Evolutionary conservation across 495 filamentous ascomycete species (phyloP).

Genomic region (Massariosphaeria phaeospora): DNA sequence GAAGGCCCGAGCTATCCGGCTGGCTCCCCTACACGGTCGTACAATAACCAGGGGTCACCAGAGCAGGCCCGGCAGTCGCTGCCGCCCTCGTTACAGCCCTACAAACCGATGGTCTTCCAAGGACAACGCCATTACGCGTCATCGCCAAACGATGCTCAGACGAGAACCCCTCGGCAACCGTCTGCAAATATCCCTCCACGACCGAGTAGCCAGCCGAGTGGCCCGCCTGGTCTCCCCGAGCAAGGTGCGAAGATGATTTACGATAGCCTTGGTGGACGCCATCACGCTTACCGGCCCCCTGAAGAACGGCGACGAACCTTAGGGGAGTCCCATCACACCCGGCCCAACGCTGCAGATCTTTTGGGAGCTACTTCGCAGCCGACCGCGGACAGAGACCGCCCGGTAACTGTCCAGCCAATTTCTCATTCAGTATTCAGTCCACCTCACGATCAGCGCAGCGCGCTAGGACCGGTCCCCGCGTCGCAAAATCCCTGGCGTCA

Average conservation of each 20-base stretch:
- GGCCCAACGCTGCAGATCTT: conserved; percentile 22
- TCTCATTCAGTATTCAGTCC: conserved; percentile 35
- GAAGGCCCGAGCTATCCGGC: conserved; percentile 22
- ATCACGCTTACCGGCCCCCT: conserved; percentile 5
- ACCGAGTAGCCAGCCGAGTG: conserved; percentile 34
- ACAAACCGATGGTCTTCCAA: conserved; percentile 30
- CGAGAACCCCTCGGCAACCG: conserved; percentile 18
- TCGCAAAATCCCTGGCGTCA: conserved; percentile 16
- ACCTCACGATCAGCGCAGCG: conserved; percentile 13
- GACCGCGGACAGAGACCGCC: conserved; percentile 25
- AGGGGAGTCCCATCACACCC: conserved; percentile 28
- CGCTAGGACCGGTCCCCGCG: neutral
- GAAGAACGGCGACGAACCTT: conserved; percentile 29
- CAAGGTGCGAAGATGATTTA: conserved; percentile 4
- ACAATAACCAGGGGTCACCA: conserved; percentile 30
- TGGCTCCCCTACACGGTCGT: conserved; percentile 25
- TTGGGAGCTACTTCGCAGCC: conserved; percentile 6
- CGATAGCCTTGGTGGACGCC: conserved; percentile 12
- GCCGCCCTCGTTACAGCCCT: conserved; percentile 19
- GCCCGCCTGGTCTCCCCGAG: conserved; percentile 11
- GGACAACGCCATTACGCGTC: conserved; percentile 26
- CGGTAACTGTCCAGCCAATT: conserved; percentile 33
- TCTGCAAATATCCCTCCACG: conserved; percentile 26
- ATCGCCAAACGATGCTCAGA: conserved; percentile 23
- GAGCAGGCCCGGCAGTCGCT: conserved; percentile 26